Evolutionary conservation across 257 asterid genomes (phyloP).

Genomic region (Rhazya stricta): DNA sequence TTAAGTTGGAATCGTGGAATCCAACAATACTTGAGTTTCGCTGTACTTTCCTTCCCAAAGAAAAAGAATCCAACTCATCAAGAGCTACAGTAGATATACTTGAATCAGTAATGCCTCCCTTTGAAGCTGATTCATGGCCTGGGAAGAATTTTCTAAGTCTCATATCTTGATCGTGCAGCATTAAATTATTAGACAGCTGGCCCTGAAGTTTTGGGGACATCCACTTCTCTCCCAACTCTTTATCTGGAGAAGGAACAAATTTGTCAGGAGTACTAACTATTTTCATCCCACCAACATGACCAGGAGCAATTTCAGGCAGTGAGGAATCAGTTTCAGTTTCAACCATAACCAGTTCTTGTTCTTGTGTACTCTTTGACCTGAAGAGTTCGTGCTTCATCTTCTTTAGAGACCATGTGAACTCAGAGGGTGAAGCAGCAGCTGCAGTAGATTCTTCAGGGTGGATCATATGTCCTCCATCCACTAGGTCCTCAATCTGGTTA

Average conservation of each 20-base stretch:
- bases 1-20: slow-evolving; percentile 20
- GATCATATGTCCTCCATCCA: slow-evolving; percentile 23
- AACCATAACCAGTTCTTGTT: slow-evolving; percentile 28
- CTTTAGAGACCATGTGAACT: slow-evolving; percentile 37
- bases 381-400: slow-evolving; percentile 25
- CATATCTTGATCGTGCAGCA: slow-evolving; percentile 28
- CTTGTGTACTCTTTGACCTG: slow-evolving; percentile 30
- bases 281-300: slow-evolving; percentile 28
- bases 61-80: slow-evolving; percentile 18
- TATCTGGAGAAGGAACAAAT: slow-evolving; percentile 37
- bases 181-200: slow-evolving; percentile 25
- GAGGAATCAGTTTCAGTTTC: slow-evolving; percentile 46
- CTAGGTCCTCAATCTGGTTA: slow-evolving; percentile 27
- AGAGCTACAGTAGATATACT: slow-evolving; percentile 25
- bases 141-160: slow-evolving; percentile 24
- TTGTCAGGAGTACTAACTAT: slow-evolving; percentile 26
- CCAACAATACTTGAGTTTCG: slow-evolving; percentile 31
- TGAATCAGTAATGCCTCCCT: slow-evolving; percentile 25
- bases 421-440: slow-evolving; percentile 39
- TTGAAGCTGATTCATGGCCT: slow-evolving; percentile 27
- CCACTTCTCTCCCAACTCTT: slow-evolving; percentile 28
- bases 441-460: slow-evolving; percentile 29
- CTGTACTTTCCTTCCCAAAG: slow-evolving; percentile 25
- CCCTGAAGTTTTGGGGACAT: slow-evolving; percentile 34
- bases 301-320: slow-evolving; percentile 34